Evolutionary conservation across 305 asterid species (phyloP).

Genomic region (Rubia occidens): DNA sequence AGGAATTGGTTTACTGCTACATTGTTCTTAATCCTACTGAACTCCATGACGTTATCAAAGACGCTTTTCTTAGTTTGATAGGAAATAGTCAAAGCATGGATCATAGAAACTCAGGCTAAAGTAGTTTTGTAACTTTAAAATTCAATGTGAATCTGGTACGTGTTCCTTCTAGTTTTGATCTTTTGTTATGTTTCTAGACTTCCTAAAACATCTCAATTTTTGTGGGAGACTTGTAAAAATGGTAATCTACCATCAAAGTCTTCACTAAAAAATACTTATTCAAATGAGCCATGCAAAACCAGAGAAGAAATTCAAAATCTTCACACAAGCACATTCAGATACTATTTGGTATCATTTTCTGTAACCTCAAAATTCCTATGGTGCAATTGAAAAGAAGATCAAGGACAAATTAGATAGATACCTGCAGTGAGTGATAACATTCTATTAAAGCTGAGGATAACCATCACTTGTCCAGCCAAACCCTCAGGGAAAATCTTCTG

Average conservation of each 20-base stretch:
- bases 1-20: conserved; percentile 27
- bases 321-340: not conserved
- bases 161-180: not conserved
- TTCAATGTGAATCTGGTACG: not conserved
- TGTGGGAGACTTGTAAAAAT: not conserved
- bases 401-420: not conserved
- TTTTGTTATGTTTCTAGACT: not conserved
- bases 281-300: not conserved
- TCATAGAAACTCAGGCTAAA: not conserved
- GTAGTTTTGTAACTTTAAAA: not conserved
- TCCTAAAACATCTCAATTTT: not conserved
- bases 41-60: conserved; percentile 29
- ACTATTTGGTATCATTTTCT: not conserved
- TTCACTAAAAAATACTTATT: too few species aligned
- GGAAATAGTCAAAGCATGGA: not conserved
- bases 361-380: not conserved
- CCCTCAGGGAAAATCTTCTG: too few species aligned
- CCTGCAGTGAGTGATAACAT: not conserved
- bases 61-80: conserved; percentile 50
- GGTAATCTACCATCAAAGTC: not conserved
- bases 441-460: not conserved
- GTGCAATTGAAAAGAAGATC: not conserved
- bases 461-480: not conserved
- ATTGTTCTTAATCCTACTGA: conserved; percentile 43
- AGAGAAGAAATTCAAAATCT: not conserved